phyloP scores from a whole-genome alignment of 2,329 filamentous ascomycete genomes.

The Trichoderma hamatum region DNA sequence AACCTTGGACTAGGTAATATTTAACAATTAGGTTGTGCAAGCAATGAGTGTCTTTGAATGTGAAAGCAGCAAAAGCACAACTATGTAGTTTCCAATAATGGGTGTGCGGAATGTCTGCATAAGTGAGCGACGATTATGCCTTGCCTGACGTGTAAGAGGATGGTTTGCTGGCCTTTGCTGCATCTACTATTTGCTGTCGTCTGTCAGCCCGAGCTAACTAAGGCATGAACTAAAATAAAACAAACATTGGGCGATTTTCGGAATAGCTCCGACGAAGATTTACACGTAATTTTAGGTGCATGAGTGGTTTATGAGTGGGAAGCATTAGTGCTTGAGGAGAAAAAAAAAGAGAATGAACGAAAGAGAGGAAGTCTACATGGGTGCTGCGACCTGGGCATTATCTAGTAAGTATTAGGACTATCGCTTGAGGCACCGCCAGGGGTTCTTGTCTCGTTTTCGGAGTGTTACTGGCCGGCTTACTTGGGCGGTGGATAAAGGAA shows the following conservation, averaged over 20 bases:
- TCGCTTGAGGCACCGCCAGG: background rate
- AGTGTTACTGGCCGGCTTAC: background rate
- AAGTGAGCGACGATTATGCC: background rate
- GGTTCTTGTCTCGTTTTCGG: too few relatives aligned
- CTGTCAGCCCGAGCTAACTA: conserved; percentile 12
- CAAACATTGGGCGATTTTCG: background rate
- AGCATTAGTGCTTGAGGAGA: background rate
- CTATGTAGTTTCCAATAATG: background rate
- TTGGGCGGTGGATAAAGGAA: background rate
- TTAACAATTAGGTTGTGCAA: background rate
- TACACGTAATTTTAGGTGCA: background rate
- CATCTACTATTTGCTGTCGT: background rate
- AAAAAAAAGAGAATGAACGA: background rate
- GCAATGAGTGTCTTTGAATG: background rate
- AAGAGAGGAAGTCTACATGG: background rate
- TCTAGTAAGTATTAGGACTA: background rate
- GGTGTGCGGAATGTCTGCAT: background rate
- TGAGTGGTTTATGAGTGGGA: background rate
- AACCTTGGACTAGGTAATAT: background rate
- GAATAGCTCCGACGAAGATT: background rate
- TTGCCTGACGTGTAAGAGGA: background rate
- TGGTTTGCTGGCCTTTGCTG: background rate
- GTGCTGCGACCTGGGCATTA: background rate
- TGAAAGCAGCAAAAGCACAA: background rate
- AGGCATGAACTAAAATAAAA: background rate